These are phyloP conservation scores for Chlorophyllum brunneum DNA, from an alignment of 768 basidiomycete genomes.

Conservation along the genomic window DNA sequence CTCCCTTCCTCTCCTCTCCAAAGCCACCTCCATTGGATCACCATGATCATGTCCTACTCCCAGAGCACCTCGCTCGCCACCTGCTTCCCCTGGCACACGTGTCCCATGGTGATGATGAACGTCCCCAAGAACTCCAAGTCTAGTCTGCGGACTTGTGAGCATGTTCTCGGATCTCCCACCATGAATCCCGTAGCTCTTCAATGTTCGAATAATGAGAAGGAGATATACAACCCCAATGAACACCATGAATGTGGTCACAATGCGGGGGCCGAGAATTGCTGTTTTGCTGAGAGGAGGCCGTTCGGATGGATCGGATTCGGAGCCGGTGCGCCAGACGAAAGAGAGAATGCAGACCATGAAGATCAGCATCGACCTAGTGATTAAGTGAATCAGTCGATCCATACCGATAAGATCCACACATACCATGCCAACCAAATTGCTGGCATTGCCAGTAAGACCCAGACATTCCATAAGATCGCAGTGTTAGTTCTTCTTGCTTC, in stretches of 20 bases:
- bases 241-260: constrained; percentile 52
- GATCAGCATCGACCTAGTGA: constrained; percentile 57
- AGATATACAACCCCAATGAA: constrained; percentile 60
- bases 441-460: constrained; percentile 44
- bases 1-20: constrained; percentile 26
- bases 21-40: constrained; percentile 16
- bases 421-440: constrained; percentile 71
- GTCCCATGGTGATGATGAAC: constrained; percentile 1
- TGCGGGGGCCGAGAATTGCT: constrained; percentile 47
- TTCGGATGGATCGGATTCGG: constrained; percentile 33
- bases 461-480: constrained; percentile 32
- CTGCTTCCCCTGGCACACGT: background rate
- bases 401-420: background rate
- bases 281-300: constrained; percentile 32
- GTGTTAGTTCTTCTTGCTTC: constrained; percentile 47
- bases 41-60: constrained; percentile 5
- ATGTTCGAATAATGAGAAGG: constrained; percentile 53
- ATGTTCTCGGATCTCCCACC: constrained; percentile 16
- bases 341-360: constrained; percentile 61
- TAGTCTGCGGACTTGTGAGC: constrained; percentile 10
- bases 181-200: constrained; percentile 52
- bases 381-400: background rate
- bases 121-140: constrained; percentile 4
- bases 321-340: constrained; percentile 70
- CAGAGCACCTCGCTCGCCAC: background rate